Evolutionary conservation across 2,329 filamentous ascomycete species (phyloP).

Genomic region (Trematosphaeria pertusa): DNA sequence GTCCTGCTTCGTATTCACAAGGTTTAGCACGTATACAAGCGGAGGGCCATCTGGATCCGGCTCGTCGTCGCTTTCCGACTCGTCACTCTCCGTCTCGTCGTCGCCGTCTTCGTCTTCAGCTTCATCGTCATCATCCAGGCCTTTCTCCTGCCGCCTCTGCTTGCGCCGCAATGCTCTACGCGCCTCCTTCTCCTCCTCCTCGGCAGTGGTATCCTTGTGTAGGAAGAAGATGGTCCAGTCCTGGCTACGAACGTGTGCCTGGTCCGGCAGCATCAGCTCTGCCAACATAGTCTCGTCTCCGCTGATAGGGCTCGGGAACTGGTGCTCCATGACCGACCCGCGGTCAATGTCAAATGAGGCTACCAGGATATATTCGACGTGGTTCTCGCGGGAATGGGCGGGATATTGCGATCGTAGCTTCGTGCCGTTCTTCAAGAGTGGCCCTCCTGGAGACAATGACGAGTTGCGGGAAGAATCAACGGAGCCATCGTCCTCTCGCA

Average conservation of each 20-base stretch:
- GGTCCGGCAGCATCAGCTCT: slow-evolving; percentile 97
- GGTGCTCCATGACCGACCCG: slow-evolving; percentile 97
- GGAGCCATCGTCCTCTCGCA: slow-evolving; percentile 41
- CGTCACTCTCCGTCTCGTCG: slow-evolving; percentile 48
- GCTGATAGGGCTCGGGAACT: slow-evolving; percentile 92
- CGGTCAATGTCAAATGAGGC: slow-evolving; percentile 97
- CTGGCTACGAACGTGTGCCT: slow-evolving; percentile 91
- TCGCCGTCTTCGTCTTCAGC: slow-evolving; percentile 28
- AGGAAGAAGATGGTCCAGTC: slow-evolving; percentile 99
- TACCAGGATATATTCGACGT: slow-evolving; percentile 98
- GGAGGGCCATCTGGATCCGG: slow-evolving; percentile 79
- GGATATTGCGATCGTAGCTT: slow-evolving; percentile 58
- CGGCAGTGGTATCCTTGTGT: slow-evolving; percentile 89
- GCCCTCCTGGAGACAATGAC: slow-evolving; percentile 26
- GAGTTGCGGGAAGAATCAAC: slow-evolving; percentile 36
- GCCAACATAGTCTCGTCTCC: slow-evolving; percentile 98
- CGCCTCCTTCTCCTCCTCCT: slow-evolving; percentile 73
- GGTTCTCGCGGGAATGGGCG: slow-evolving; percentile 68
- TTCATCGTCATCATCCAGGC: slow-evolving; percentile 53
- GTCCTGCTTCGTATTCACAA: slow-evolving; percentile 98
- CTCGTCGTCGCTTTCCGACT: slow-evolving; percentile 61
- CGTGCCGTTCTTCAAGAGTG: slow-evolving; percentile 1
- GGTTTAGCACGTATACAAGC: slow-evolving; percentile 93
- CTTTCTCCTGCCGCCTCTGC: slow-evolving; percentile 52
- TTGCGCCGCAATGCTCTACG: slow-evolving; percentile 63